Evolutionary conservation across 2,329 filamentous ascomycete species (phyloP), one percentile per base, ranked within the genome.

Genomic region (Colletotrichum magnum): DNA sequence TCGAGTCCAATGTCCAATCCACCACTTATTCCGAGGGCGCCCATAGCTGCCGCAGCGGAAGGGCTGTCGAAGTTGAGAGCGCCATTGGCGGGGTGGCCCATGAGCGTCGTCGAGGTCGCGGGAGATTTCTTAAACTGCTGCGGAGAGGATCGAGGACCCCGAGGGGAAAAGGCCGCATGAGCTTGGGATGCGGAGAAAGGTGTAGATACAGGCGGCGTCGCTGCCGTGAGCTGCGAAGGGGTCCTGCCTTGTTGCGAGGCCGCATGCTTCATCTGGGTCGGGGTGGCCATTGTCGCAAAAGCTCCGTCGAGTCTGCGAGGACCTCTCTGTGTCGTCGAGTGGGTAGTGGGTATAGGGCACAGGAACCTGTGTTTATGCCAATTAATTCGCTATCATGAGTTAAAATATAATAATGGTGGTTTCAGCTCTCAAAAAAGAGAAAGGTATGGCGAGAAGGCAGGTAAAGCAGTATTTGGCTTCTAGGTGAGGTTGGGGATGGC

Each of bases 191-290:
- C 79, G 21, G 88, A 90, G 79, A 91, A 91, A 15, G 89, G 89
- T 2, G 89, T 92, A 43, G 89, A 91, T 26, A 90, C 89, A n/a
- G 89, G 89, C 15, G 90, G 90, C 6, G 89, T 91, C 3, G 87
- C 88, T 5, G 81, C 87, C 2, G 86, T 83, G 66, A 85, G 77
- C 72, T 88, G 86, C 18, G 83, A 85, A 4, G 84, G 85, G 3
- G 84, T 86, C 43, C 81, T 79, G n/a, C 84, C 84, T 76, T 86
- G 84, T 73, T 85, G 84, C 15, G 87, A 89, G 50, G 85, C 82
- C 10, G 82, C 84, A 71, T 84, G 82, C 77, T 86, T 87, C 77
- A 84, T 84, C 10, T 85, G 79, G 7, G 85, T 87, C 10, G 86
- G 84, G 0, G 85, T 87, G 32, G 85, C 79, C 85, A 87, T 87